Evolutionary conservation across 2,329 filamentous ascomycete genomes (phyloP).

Genomic region (Talaromyces atroroseus): DNA sequence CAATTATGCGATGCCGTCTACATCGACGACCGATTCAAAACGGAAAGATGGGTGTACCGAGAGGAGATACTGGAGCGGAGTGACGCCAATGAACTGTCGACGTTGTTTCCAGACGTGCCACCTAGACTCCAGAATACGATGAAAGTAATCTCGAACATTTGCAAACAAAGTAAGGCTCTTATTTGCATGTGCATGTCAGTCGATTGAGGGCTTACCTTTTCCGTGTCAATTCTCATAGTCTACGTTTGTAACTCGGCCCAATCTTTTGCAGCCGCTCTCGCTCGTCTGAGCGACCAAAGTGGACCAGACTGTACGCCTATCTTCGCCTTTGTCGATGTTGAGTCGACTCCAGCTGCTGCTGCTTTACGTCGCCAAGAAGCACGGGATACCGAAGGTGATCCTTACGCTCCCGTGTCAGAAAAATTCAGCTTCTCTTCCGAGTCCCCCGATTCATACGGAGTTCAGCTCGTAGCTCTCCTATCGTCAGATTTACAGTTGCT

Average conservation of each 20-base stretch:
- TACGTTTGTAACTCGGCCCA: slow-evolving; percentile 50
- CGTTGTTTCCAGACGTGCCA: slow-evolving; percentile 34
- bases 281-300: slow-evolving; percentile 46
- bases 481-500: slow-evolving; percentile 47
- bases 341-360: slow-evolving; percentile 36
- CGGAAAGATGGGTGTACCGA: slow-evolving; percentile 40
- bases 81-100: background rate
- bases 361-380: slow-evolving; percentile 26
- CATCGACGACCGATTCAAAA: slow-evolving; percentile 41
- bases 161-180: slow-evolving; percentile 44
- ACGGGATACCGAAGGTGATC: slow-evolving; percentile 28
- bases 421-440: slow-evolving; percentile 41
- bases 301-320: slow-evolving; percentile 47
- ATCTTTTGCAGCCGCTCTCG: slow-evolving; percentile 49
- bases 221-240: slow-evolving; percentile 31
- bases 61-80: background rate
- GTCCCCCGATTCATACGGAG: slow-evolving; percentile 43
- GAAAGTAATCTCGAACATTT: slow-evolving; percentile 45
- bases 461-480: slow-evolving; percentile 45
- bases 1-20: slow-evolving; percentile 32
- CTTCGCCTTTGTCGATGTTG: slow-evolving; percentile 52
- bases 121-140: slow-evolving; percentile 45
- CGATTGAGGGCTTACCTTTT: background rate
- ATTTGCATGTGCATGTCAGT: background rate
- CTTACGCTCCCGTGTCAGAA: slow-evolving; percentile 28